Conservation (phyloP, 768 basidiomycete genomes). For the Podaxis sp. region DNA sequence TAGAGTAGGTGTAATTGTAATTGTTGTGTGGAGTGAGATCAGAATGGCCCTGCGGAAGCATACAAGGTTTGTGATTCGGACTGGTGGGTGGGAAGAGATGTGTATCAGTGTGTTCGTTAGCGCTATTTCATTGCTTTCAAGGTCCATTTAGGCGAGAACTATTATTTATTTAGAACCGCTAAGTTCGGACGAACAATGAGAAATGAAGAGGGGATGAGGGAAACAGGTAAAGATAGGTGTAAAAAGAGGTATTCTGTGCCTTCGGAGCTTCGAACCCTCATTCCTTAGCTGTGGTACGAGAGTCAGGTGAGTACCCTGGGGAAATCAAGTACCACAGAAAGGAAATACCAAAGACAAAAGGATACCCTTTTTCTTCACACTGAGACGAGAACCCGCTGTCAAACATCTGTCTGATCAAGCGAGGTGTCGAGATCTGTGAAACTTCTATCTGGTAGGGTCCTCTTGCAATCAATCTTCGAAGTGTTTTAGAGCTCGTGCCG, state of each 20-base stretch:
- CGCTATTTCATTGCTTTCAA: too few relatives aligned
- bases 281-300: neutral
- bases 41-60: too few relatives aligned
- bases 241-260: neutral
- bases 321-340: neutral
- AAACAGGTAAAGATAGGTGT: neutral
- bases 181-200: too few relatives aligned
- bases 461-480: neutral
- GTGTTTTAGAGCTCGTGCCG: neutral
- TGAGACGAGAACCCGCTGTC: neutral
- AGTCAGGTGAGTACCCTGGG: neutral
- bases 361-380: neutral
- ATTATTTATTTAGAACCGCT: too few relatives aligned
- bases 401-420: neutral
- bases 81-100: too few relatives aligned
- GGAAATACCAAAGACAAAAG: neutral
- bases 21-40: too few relatives aligned
- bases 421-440: neutral
- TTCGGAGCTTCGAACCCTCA: neutral
- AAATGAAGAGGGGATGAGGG: too few relatives aligned
- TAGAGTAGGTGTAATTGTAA: too few relatives aligned
- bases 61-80: too few relatives aligned
- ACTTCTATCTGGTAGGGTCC: too few relatives aligned
- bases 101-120: too few relatives aligned
- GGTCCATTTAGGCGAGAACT: too few relatives aligned